Percentiles rank a stretch among this genome's conserved stretches.
Evolutionary conservation across 139 green algal genomes (phyloP).

Genomic region (Chlamydomonas sp.): DNA sequence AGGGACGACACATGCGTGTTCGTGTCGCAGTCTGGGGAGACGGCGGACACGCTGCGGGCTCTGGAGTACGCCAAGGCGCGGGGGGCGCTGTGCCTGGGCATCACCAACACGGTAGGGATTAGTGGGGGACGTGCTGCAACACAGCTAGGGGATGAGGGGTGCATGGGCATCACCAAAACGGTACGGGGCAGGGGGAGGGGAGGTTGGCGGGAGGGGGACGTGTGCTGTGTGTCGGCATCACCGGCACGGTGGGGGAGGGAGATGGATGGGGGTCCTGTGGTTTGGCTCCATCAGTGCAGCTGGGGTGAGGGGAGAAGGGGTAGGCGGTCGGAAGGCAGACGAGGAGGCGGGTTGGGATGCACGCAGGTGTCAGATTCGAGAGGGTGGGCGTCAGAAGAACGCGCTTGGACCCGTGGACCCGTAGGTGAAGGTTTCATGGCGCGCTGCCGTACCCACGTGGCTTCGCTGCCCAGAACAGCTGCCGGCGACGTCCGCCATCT

Average conservation of each 20-base stretch:
- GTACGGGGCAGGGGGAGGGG: background rate
- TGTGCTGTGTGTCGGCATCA: no score
- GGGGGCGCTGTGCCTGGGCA: slow-evolving; percentile 95
- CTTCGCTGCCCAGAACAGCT: no score
- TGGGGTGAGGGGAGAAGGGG: background rate
- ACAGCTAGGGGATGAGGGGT: no score
- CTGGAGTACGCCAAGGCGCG: slow-evolving; percentile 85
- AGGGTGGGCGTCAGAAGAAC: no score
- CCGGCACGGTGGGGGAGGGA: background rate
- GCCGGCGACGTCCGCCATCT: no score
- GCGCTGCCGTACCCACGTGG: no score
- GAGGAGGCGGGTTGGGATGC: background rate
- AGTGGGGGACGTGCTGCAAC: no score
- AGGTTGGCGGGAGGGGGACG: background rate
- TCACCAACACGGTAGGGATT: slow-evolving; percentile 95
- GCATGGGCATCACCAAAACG: background rate
- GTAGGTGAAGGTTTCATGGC: no score
- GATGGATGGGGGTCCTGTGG: background rate
- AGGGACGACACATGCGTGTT: slow-evolving; percentile 96
- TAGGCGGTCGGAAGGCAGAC: background rate
- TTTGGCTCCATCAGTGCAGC: no score
- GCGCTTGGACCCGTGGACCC: no score
- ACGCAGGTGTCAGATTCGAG: no score
- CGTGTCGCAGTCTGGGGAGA: slow-evolving; percentile 94
- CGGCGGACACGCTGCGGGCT: slow-evolving; percentile 93